Base-by-base conservation (phyloP, 1,284 basidiomycete species). In the Trichosporon asahii region DNA sequence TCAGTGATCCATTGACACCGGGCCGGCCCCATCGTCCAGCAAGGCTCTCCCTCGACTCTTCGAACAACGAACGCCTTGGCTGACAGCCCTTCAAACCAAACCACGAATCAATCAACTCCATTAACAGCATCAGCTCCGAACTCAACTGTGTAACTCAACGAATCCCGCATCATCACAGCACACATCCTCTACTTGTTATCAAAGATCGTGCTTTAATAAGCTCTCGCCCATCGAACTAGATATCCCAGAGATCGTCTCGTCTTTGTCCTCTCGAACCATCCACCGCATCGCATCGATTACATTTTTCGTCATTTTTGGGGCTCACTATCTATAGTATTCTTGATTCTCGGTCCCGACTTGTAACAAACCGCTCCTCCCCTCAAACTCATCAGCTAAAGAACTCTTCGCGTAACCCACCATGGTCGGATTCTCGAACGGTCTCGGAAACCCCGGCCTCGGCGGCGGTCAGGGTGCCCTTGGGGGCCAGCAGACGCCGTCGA, bases 401-500 rank as follows among this genome's bases (percentile, higher is more conserved):
- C 27, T 23, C 31, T 35, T 31, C 29, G n/a, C 21, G 3, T 2
- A 7, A 7, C 6, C 11, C 46, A 49, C 37, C 31, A 71, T 73
- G 69, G 69, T 67, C 40, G 68, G 73, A n/a, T 76, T 76, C 70
- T 57, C 66, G 55, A 79, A 76, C 74, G 74, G 74, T 49, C 76
- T 66, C 65, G 64, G 57, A 61, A 67, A 67, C 49, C 25, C 40
- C 40, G 63, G 63, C 21, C 23, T 60, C 40, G 35, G 33, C 63
- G 63, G 63, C 33, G 69, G 70, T 23, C 70, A 66, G 64, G 57
- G 57, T 31, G n/a, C 57, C 15, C 57, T 61, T 61, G 37, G 18
- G 68, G 37, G 49, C 49, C 21, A 23, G 49, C 71, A 63, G 67
- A 66, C 57, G 66, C 57, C 57, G 57, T 61, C 57, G 57, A 75